A percentile compares a stretch with the other conserved stretches of the same genome.
Conservation (phyloP, 2,329 filamentous ascomycete genomes). For the Fusarium praegraminearum region DNA sequence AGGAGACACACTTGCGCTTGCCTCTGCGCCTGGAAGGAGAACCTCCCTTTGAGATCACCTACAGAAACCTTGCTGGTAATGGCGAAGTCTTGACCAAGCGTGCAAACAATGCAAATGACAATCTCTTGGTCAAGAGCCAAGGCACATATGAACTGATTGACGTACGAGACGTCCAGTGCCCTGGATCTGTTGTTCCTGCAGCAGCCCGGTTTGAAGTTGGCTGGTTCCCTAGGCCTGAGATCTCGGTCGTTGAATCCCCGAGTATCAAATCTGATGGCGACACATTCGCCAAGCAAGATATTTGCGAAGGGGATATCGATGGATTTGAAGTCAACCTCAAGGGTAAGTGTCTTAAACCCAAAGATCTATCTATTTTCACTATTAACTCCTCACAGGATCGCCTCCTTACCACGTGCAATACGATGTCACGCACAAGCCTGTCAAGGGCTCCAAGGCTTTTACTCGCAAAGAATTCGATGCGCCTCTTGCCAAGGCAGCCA, state of each 20-base stretch:
- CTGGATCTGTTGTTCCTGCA: constrained; percentile 79
- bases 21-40: constrained; percentile 89
- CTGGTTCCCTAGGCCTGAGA: constrained; percentile 85
- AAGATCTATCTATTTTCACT: not conserved
- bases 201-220: constrained; percentile 82
- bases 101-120: constrained; percentile 72
- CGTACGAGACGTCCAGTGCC: constrained; percentile 83
- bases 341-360: constrained; percentile 64
- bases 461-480: constrained; percentile 81
- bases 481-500: constrained; percentile 78
- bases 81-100: constrained; percentile 61
- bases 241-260: constrained; percentile 74
- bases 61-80: constrained; percentile 73
- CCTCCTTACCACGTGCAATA: constrained; percentile 88
- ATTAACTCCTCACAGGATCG: constrained; percentile 66
- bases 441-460: constrained; percentile 72
- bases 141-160: constrained; percentile 85
- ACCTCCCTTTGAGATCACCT: constrained; percentile 84
- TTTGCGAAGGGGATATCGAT: constrained; percentile 96
- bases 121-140: constrained; percentile 71
- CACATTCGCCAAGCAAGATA: constrained; percentile 78
- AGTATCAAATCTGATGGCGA: constrained; percentile 65
- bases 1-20: constrained; percentile 78
- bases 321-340: constrained; percentile 83
- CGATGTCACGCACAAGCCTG: constrained; percentile 78